Conservation (phyloP, 192 early-diverging fungal genomes). For the Entomortierella lignicola region DNA sequence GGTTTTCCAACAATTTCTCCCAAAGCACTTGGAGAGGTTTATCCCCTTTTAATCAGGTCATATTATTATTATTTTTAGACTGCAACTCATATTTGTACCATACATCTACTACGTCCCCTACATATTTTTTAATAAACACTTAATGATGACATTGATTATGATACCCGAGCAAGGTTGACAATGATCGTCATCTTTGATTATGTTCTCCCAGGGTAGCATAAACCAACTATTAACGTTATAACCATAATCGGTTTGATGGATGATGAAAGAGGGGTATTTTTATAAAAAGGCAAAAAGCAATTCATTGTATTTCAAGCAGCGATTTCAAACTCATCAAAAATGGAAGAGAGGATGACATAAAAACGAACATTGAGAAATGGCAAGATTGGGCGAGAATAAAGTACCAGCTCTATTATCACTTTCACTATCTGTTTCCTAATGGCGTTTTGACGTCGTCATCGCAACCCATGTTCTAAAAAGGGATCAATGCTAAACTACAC, state of each 20-base stretch:
- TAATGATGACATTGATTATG: no score
- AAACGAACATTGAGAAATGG: neutral
- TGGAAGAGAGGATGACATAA: neutral
- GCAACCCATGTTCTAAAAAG: neutral
- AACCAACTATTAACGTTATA: no score
- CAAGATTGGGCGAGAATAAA: neutral
- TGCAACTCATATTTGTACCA: no score
- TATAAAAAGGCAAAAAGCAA: no score
- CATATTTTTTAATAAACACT: no score
- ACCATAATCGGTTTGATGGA: no score
- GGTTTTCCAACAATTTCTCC: slow-evolving; percentile 33
- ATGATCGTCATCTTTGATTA: neutral
- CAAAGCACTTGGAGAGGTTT: slow-evolving; percentile 13
- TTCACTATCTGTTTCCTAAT: slow-evolving; percentile 1
- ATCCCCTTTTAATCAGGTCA: slow-evolving; percentile 43
- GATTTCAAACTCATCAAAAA: neutral
- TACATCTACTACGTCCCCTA: no score
- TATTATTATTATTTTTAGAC: no score
- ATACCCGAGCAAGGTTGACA: no score
- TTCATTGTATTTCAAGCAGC: no score
- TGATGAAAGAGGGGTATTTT: no score
- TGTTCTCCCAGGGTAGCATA: neutral
- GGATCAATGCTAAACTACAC: neutral
- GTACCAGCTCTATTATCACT: slow-evolving; percentile 10
- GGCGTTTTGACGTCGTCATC: neutral